These are phyloP conservation scores for Suhomyces tanzawaensis DNA, from an alignment of 805 yeast species.

Conservation along the genomic window DNA sequence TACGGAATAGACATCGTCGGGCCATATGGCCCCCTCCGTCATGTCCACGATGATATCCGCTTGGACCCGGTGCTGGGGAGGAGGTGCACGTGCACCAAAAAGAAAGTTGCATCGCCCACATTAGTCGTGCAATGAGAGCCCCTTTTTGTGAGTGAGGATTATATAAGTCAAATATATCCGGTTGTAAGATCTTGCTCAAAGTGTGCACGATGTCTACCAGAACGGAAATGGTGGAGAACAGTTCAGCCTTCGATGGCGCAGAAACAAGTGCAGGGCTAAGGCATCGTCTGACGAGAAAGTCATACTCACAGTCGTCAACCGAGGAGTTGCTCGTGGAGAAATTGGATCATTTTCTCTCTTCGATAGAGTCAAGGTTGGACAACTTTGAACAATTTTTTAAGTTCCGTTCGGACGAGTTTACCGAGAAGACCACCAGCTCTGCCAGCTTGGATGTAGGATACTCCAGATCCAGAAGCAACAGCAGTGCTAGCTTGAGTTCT, in stretches of 20 bases:
- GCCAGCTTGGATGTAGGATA: background rate
- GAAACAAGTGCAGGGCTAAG: background rate
- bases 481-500: slow-evolving; percentile 28
- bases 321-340: slow-evolving; percentile 42
- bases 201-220: too few species aligned
- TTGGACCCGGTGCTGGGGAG: too few species aligned
- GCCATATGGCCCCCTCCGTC: too few species aligned
- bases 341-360: slow-evolving; percentile 39
- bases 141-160: too few species aligned
- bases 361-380: slow-evolving; percentile 40
- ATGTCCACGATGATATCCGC: too few species aligned
- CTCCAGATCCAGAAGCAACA: slow-evolving; percentile 21
- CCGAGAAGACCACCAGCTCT: background rate
- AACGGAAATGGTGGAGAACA: too few species aligned
- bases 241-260: background rate
- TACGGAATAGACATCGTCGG: too few species aligned
- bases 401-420: slow-evolving; percentile 16
- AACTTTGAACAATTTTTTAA: slow-evolving; percentile 41
- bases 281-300: slow-evolving; percentile 9
- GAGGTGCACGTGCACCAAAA: too few species aligned
- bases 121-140: too few species aligned
- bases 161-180: too few species aligned
- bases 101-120: too few species aligned
- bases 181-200: too few species aligned
- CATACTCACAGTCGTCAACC: slow-evolving; percentile 13